Evolutionary conservation across 306 rosid species (phyloP).

Genomic region (Luffa acutangula): DNA sequence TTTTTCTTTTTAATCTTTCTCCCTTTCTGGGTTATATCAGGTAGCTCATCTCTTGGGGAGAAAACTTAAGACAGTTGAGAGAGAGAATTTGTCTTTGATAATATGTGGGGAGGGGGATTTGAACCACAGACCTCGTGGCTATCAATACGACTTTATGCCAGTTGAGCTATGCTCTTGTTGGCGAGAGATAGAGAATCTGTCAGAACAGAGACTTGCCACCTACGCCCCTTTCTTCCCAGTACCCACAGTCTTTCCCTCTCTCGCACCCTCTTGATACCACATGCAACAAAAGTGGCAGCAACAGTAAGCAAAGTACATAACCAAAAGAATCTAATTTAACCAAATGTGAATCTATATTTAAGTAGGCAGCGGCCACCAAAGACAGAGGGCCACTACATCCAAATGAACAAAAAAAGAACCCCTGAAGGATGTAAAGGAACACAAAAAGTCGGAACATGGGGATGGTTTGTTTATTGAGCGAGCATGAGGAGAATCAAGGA

Average conservation of each 20-base stretch:
- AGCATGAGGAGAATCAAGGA: not conserved
- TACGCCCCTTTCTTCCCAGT: not conserved
- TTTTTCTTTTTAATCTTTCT: not conserved
- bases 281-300: too few relatives aligned
- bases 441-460: not conserved
- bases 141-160: too few relatives aligned
- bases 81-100: too few relatives aligned
- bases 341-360: not conserved
- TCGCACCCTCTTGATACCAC: not conserved
- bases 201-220: too few relatives aligned
- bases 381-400: not conserved
- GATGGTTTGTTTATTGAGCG: not conserved
- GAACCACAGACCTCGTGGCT: too few relatives aligned
- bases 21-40: too few relatives aligned
- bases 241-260: not conserved
- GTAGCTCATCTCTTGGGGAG: too few relatives aligned
- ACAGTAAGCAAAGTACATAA: too few relatives aligned
- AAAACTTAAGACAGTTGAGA: too few relatives aligned
- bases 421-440: not conserved
- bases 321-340: not conserved
- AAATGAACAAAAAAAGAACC: not conserved
- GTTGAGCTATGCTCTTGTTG: too few relatives aligned
- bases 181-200: too few relatives aligned
- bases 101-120: too few relatives aligned
- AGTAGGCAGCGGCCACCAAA: not conserved